Percentiles rank a stretch among this genome's conserved stretches.
Conservation (phyloP, 2,329 filamentous ascomycete genomes). For the Escovopsis sp. region DNA sequence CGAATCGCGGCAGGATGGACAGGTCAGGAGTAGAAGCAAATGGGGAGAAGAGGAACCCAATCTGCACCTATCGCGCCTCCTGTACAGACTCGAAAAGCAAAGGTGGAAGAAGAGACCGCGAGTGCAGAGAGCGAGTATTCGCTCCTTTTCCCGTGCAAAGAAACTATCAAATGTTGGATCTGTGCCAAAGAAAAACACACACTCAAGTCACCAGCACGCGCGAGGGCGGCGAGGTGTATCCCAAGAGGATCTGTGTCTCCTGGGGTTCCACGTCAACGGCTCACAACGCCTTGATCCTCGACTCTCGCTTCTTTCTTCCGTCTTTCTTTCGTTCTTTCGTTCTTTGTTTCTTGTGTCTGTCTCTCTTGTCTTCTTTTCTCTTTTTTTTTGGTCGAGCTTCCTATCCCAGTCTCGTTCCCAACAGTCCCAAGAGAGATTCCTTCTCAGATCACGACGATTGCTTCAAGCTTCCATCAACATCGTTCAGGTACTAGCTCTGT, state of each 20-base stretch:
- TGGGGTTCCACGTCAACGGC: constrained; percentile 6
- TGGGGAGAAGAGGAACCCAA: background rate
- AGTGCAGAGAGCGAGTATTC: too few species aligned
- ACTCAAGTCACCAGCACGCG: constrained; percentile 11
- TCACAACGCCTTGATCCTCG: too few species aligned
- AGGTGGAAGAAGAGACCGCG: too few species aligned
- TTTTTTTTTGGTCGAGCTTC: too few species aligned
- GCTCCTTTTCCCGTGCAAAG: background rate
- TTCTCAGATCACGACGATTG: background rate
- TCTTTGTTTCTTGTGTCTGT: background rate
- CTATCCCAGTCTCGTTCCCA: constrained; percentile 12
- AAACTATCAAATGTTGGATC: background rate
- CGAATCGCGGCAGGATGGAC: background rate
- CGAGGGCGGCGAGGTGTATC: constrained; percentile 16
- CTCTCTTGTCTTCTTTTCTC: too few species aligned
- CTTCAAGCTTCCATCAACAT: constrained; percentile 11
- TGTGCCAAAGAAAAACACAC: constrained; percentile 4
- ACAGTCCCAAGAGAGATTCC: constrained; percentile 11
- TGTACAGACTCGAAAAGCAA: too few species aligned
- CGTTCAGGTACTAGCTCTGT: constrained; percentile 1
- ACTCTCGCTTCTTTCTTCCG: too few species aligned
- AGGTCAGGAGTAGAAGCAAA: background rate
- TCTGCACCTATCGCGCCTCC: too few species aligned
- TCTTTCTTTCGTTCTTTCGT: too few species aligned
- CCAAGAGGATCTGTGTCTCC: constrained; percentile 12